Evolutionary conservation across 176 grass and related monocot species (phyloP).

Genomic region (Microstegium vimineum): DNA sequence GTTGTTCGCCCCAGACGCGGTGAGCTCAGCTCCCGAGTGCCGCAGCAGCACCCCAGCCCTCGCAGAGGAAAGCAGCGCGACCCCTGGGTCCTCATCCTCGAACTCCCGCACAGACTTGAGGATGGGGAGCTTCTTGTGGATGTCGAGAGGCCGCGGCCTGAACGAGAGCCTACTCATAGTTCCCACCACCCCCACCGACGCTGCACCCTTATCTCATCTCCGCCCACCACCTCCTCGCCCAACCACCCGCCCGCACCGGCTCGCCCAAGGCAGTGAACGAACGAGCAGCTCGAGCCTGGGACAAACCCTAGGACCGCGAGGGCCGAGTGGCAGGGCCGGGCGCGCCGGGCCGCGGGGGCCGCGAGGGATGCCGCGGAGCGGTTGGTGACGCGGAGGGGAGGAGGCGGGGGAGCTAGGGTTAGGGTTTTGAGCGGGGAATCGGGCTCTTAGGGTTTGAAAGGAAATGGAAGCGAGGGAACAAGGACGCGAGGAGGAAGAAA

Average conservation of each 20-base stretch:
- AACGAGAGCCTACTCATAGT: slow-evolving; percentile 93
- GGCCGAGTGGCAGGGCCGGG: neutral
- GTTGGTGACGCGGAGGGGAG: neutral
- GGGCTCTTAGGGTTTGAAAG: slow-evolving; percentile 70
- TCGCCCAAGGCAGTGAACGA: neutral
- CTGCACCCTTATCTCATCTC: slow-evolving; percentile 50
- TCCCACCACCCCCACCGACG: slow-evolving; percentile 14
- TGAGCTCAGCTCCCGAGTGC: slow-evolving; percentile 41
- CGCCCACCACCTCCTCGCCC: neutral
- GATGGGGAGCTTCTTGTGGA: slow-evolving; percentile 96
- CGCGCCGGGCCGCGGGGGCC: slow-evolving; percentile 3
- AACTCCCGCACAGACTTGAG: slow-evolving; percentile 86
- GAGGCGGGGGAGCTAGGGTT: slow-evolving; percentile 21
- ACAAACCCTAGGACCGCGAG: slow-evolving; percentile 43
- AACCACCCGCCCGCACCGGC: neutral
- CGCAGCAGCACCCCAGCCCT: slow-evolving; percentile 40
- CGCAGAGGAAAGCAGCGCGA: slow-evolving; percentile 2
- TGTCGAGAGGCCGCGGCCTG: slow-evolving; percentile 96
- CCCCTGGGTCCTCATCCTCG: slow-evolving; percentile 73
- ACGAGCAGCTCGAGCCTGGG: neutral
- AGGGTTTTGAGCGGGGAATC: slow-evolving; percentile 40
- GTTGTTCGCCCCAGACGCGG: slow-evolving; percentile 14
- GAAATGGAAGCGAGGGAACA: slow-evolving; percentile 48
- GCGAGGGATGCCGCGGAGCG: neutral
- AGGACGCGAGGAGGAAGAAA: slow-evolving; percentile 20